Conservation (phyloP, 2,329 filamentous ascomycete species). For the Talaromyces sp. region DNA sequence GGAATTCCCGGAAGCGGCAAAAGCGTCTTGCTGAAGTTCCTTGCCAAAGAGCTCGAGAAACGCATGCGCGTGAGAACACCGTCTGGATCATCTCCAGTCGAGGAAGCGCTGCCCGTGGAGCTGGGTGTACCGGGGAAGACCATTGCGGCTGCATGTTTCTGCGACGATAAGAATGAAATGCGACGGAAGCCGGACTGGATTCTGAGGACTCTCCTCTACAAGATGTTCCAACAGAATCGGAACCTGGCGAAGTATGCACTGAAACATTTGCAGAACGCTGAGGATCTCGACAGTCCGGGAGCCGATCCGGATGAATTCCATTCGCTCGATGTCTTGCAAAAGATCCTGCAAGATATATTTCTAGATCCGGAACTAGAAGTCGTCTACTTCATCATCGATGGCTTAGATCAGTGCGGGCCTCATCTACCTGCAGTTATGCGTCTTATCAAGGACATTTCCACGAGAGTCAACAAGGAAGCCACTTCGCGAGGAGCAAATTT, state of each 20-base stretch:
- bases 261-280: neutral
- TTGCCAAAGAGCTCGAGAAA: neutral
- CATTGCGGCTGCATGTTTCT: neutral
- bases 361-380: neutral
- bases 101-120: neutral
- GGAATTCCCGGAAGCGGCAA: neutral
- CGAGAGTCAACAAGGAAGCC: neutral
- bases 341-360: neutral
- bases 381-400: slow-evolving; percentile 2
- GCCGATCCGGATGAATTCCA: slow-evolving; percentile 4
- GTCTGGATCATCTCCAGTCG: neutral
- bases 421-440: neutral
- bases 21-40: neutral
- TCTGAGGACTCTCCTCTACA: neutral
- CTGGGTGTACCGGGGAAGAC: neutral
- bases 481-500: neutral
- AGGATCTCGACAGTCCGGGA: neutral
- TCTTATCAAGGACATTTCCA: neutral
- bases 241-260: neutral
- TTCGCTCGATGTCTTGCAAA: neutral
- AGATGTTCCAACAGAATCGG: neutral
- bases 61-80: neutral
- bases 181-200: neutral
- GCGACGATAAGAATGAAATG: neutral
- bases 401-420: neutral